Base-by-base conservation (phyloP, 345 rosid species). In the Eucalyptus urophylla region DNA sequence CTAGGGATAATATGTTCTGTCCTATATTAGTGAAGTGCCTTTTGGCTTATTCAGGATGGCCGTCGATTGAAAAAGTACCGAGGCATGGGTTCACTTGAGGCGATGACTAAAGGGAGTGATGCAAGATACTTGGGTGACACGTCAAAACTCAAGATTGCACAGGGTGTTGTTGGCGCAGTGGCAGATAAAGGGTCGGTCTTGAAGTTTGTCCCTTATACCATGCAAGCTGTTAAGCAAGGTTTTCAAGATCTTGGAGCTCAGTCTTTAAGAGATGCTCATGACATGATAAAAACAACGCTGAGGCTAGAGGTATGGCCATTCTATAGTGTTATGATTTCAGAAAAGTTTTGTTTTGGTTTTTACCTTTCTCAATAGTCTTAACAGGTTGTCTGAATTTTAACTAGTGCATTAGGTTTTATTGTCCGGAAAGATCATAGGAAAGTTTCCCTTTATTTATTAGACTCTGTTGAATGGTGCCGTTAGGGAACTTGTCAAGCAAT, bases 1-100 rank as follows among this genome's bases (percentile, higher is more conserved):
- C 83, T 40, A 21, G 24, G 85, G 47, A 76, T 40, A 40, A 76
- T 31, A 53, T 40, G 8, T 76, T 40, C 83, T 76, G 15, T 43
- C 47, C 29, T 49, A 45, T n/a, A 49, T 21, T 22, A 40, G 47
- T 62, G n/a, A 33, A 65, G 27, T 19, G 31, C 27, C 86, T 81
- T 89, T 90, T 33, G 80, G 87, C 87, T 88, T 44, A 89, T 45
- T 49, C 90, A 98, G 99, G 88, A 97, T 86, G 97, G 98, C 56
- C 87, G 54, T 53, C 92, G 94, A 89, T 87, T 96, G 29, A 97
- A 97, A 92, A 96, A 94, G 88, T 98, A 96, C 89, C 97, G 99
- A 44, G 99, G 99, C 80, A 98, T 98, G 99, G 99, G 99, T 53
- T 98, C 99, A 14, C 90, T 98, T 51, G 99, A 98, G 95, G 99